Conservation (phyloP, 177 flowering plant genomes). For the Vitis hybrid region DNA sequence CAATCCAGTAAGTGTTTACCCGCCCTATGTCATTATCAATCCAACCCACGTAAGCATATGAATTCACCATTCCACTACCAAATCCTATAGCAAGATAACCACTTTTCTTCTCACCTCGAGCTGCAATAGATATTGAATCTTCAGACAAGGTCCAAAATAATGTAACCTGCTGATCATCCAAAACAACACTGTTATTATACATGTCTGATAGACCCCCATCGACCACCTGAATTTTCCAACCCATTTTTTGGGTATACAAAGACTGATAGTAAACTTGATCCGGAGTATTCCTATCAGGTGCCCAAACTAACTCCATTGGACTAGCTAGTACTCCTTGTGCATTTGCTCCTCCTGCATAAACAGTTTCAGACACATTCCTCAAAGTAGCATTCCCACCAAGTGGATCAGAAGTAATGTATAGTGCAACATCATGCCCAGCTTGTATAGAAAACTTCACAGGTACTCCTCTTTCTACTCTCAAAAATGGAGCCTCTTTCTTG, state of each 20-base stretch:
- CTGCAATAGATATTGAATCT: slow-evolving; percentile 81
- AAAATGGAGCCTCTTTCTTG: slow-evolving; percentile 87
- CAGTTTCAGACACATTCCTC: slow-evolving; percentile 69
- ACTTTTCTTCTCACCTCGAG: slow-evolving; percentile 91
- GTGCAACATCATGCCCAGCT: slow-evolving; percentile 94
- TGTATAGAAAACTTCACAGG: slow-evolving; percentile 84
- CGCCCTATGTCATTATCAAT: slow-evolving; percentile 63
- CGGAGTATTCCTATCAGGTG: slow-evolving; percentile 91
- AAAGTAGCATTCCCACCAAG: slow-evolving; percentile 90
- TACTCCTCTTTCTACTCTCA: slow-evolving; percentile 97
- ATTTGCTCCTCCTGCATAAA: slow-evolving; percentile 85
- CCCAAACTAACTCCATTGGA: slow-evolving; percentile 80
- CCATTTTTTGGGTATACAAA: slow-evolving; percentile 75
- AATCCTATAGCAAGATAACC: slow-evolving; percentile 92
- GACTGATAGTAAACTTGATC: slow-evolving; percentile 91
- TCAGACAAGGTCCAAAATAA: slow-evolving; percentile 83
- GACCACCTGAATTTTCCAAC: slow-evolving; percentile 95
- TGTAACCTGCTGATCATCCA: slow-evolving; percentile 96
- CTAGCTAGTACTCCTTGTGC: slow-evolving; percentile 90
- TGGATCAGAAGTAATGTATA: slow-evolving; percentile 85
- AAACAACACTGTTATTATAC: slow-evolving; percentile 84
- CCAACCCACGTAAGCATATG: slow-evolving; percentile 96
- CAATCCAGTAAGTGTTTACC: slow-evolving; percentile 86
- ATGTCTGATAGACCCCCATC: slow-evolving; percentile 97
- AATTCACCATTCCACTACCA: slow-evolving; percentile 84